phyloP scores from a whole-genome alignment of 108 stramenopile species.

The Skeletonema menzelii region DNA sequence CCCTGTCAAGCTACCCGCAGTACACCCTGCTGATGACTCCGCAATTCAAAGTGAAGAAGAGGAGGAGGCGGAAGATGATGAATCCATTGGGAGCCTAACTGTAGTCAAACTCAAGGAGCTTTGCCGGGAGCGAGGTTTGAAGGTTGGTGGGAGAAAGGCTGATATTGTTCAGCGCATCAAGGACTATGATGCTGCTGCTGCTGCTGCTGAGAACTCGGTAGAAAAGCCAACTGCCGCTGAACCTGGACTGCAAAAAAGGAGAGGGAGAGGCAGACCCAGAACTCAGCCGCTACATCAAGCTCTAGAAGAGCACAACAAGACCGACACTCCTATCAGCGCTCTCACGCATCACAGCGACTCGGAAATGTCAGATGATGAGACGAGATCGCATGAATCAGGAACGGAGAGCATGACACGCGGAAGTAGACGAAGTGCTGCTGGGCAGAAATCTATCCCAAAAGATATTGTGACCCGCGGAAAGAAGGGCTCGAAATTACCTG shows the following conservation, averaged over 20 bases:
- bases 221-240: not conserved
- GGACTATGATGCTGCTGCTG: not conserved
- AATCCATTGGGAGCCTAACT: not conserved
- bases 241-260: not conserved
- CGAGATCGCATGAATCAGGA: not conserved
- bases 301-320: not conserved
- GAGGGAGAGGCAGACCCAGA: not conserved
- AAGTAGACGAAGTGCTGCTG: not conserved
- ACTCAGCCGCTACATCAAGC: not conserved
- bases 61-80: not conserved
- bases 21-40: not conserved
- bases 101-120: not conserved
- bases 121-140: not conserved
- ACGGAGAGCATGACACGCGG: not conserved
- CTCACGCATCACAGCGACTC: not conserved
- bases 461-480: not conserved
- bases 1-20: not conserved
- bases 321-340: not conserved
- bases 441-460: slow-evolving; percentile 3
- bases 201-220: not conserved
- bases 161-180: not conserved
- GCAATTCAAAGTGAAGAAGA: not conserved
- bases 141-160: not conserved
- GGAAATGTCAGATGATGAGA: not conserved
- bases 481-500: not conserved